Conservation (phyloP, 1,284 basidiomycete genomes). For the Apiotrichum brassicae region DNA sequence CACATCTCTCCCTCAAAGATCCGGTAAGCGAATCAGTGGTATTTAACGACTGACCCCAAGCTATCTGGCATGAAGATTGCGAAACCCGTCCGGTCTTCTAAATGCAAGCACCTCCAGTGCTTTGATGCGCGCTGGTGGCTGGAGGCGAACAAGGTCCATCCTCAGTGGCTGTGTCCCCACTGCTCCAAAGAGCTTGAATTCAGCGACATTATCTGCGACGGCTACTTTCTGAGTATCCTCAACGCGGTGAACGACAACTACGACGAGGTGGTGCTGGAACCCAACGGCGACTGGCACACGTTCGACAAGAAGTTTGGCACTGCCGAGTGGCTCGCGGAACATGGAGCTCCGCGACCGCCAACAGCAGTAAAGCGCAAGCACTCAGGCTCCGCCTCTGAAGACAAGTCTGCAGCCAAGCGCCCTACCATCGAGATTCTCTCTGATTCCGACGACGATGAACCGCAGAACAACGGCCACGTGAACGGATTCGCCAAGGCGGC, state of each 20-base stretch:
- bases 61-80: slow-evolving; percentile 81
- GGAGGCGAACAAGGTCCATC: slow-evolving; percentile 90
- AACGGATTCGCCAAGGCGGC: slow-evolving; percentile 1
- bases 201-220: slow-evolving; percentile 84
- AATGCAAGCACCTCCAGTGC: slow-evolving; percentile 87
- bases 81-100: slow-evolving; percentile 74
- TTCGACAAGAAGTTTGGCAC: slow-evolving; percentile 77
- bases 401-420: slow-evolving; percentile 18
- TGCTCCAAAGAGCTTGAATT: slow-evolving; percentile 74
- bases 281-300: slow-evolving; percentile 93
- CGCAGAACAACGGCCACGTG: neutral
- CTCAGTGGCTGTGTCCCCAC: slow-evolving; percentile 93
- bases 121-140: slow-evolving; percentile 95
- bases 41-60: too few species aligned
- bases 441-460: slow-evolving; percentile 65
- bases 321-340: slow-evolving; percentile 54
- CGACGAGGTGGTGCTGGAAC: slow-evolving; percentile 88
- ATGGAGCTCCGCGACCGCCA: neutral
- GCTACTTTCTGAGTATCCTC: slow-evolving; percentile 44
- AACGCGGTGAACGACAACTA: slow-evolving; percentile 57
- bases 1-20: slow-evolving; percentile 83
- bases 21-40: too few species aligned
- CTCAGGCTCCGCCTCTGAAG: slow-evolving; percentile 5
- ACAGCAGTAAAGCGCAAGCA: slow-evolving; percentile 5
- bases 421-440: slow-evolving; percentile 64